phyloP scores from a whole-genome alignment of 1,284 basidiomycete genomes.

The Inonotus hispidus region DNA sequence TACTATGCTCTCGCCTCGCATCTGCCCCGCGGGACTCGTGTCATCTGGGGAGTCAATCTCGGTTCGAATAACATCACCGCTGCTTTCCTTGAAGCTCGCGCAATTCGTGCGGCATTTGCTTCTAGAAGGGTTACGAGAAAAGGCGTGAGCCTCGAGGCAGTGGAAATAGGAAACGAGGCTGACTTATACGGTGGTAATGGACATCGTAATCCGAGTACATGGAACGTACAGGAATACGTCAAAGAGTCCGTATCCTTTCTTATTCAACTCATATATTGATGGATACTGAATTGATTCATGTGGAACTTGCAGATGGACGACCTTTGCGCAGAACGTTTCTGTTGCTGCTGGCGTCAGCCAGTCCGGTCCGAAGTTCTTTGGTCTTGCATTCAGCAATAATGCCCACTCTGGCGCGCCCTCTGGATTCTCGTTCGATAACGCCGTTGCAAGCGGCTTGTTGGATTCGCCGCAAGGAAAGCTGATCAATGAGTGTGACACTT shows the following conservation, averaged over 20 bases:
- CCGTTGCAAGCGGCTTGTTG: constrained; percentile 27
- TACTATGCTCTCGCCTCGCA: constrained; percentile 53
- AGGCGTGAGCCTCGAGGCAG: constrained; percentile 46
- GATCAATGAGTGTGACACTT: constrained; percentile 28
- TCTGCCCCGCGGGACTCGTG: constrained; percentile 50
- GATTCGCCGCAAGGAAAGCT: constrained; percentile 29
- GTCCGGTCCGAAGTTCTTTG: constrained; percentile 23
- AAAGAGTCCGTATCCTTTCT: constrained; percentile 39
- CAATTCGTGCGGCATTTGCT: constrained; percentile 49
- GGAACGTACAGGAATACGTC: constrained; percentile 46
- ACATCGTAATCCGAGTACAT: constrained; percentile 35
- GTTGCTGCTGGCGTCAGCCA: constrained; percentile 24
- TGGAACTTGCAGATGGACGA: constrained; percentile 28
- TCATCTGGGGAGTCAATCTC: constrained; percentile 70
- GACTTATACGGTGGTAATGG: constrained; percentile 54
- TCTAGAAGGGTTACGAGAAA: constrained; percentile 36
- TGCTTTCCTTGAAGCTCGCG: constrained; percentile 50
- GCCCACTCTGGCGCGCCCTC: constrained; percentile 4
- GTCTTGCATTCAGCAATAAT: constrained; percentile 6
- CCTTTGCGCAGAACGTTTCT: constrained; percentile 29
- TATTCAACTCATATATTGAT: constrained; percentile 23
- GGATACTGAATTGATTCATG: constrained; percentile 21
- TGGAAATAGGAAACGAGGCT: constrained; percentile 55
- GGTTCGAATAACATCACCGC: constrained; percentile 52
- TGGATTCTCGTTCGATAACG: constrained; percentile 24